Evolutionary conservation across 1,284 basidiomycete species (phyloP).

Genomic region (Ganoderma resinaceum): DNA sequence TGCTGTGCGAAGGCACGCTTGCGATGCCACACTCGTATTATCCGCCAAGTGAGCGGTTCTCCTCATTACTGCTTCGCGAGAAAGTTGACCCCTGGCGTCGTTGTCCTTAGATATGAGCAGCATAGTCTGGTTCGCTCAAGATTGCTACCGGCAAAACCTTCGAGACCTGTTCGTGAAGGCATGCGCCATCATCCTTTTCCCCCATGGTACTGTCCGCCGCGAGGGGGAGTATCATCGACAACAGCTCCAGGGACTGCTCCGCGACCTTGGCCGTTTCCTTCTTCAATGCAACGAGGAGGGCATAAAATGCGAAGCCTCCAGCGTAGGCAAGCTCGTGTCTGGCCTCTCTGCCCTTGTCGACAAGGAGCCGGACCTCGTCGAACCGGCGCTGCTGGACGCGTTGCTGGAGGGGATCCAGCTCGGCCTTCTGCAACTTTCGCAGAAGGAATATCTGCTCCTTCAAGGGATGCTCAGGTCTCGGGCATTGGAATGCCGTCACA

Average conservation of each 20-base stretch:
- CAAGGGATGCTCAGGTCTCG: neutral
- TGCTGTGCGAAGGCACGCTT: constrained; percentile 21
- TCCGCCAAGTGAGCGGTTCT: constrained; percentile 12
- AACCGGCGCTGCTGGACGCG: constrained; percentile 6
- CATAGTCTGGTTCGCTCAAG: constrained; percentile 16
- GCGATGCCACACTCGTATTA: constrained; percentile 16
- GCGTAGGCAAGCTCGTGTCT: constrained; percentile 12
- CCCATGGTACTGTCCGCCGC: constrained; percentile 7
- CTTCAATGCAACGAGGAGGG: constrained; percentile 17
- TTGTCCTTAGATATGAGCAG: constrained; percentile 11
- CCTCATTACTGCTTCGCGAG: no score
- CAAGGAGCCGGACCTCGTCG: constrained; percentile 16
- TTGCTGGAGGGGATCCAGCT: constrained; percentile 21
- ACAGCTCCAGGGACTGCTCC: constrained; percentile 17
- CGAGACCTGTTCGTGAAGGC: constrained; percentile 24
- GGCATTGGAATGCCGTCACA: neutral
- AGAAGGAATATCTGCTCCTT: constrained; percentile 13
- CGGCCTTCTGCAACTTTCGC: constrained; percentile 15
- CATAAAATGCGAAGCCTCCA: constrained; percentile 3
- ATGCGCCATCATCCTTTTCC: constrained; percentile 17
- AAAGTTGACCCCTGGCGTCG: neutral
- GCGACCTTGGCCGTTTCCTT: constrained; percentile 19
- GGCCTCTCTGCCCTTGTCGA: constrained; percentile 14
- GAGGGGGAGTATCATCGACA: constrained; percentile 6
- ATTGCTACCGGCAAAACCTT: constrained; percentile 12